Evolutionary conservation across 495 filamentous ascomycete genomes (phyloP).

Genomic region (Aspergillus taichungensis): DNA sequence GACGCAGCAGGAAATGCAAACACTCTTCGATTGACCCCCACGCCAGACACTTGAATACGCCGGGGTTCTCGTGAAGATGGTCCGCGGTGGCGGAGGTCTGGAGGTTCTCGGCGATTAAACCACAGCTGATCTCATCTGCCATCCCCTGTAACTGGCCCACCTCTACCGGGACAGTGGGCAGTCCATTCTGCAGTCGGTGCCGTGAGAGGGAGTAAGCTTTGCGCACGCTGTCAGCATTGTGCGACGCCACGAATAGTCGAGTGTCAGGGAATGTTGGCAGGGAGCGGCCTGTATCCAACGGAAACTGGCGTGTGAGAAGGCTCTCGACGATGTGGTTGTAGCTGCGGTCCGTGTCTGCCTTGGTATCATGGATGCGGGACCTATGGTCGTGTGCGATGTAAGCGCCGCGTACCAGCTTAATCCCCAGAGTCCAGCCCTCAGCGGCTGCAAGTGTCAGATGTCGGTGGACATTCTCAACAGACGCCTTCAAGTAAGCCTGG

Average conservation of each 20-base stretch:
- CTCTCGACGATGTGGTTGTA: slow-evolving; percentile 42
- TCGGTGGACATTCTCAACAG: slow-evolving; percentile 46
- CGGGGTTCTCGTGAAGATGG: slow-evolving; percentile 14
- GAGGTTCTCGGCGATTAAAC: slow-evolving; percentile 44
- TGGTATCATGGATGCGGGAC: slow-evolving; percentile 31
- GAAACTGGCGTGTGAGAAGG: slow-evolving; percentile 50
- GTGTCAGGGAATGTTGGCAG: slow-evolving; percentile 17
- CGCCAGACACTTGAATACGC: slow-evolving; percentile 73
- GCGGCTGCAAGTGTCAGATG: slow-evolving; percentile 54
- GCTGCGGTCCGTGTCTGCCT: slow-evolving; percentile 27
- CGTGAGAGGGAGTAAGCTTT: slow-evolving; percentile 29
- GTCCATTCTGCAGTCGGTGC: slow-evolving; percentile 27
- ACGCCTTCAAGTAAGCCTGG: slow-evolving; percentile 71
- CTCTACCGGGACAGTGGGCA: slow-evolving; percentile 45
- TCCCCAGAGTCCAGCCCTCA: slow-evolving; percentile 65
- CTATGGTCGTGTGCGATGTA: slow-evolving; percentile 45
- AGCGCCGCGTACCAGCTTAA: slow-evolving; percentile 86
- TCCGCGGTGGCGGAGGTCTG: too few species aligned
- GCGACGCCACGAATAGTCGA: slow-evolving; percentile 14
- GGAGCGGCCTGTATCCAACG: slow-evolving; percentile 61
- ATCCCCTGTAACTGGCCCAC: slow-evolving; percentile 87
- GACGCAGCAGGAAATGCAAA: slow-evolving; percentile 70
- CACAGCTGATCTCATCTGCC: slow-evolving; percentile 83
- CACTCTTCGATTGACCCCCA: slow-evolving; percentile 82
- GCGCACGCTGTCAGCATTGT: slow-evolving; percentile 34